These are phyloP conservation scores for Chalciporus pseudorubinellus DNA, from an alignment of 768 basidiomycete genomes.

Conservation along the genomic window DNA sequence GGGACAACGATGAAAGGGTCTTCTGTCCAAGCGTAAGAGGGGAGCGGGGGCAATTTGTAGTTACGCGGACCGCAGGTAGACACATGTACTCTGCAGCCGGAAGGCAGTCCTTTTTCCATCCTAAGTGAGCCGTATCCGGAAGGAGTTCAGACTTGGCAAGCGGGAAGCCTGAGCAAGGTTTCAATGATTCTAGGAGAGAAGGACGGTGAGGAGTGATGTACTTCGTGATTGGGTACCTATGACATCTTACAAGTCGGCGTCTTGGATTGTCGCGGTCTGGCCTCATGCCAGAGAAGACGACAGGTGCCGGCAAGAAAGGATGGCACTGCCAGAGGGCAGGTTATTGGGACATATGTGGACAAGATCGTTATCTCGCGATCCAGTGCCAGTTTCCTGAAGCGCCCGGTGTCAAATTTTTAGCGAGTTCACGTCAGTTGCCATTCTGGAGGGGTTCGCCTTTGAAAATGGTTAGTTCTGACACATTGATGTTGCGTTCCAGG, in stretches of 20 bases:
- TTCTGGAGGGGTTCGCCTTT: constrained; percentile 8
- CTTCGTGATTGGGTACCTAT: constrained; percentile 13
- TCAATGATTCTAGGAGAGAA: constrained; percentile 12
- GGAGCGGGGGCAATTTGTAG: constrained; percentile 26
- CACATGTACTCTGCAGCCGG: constrained; percentile 20
- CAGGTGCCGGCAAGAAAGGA: too few species aligned
- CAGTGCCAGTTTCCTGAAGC: constrained; percentile 12
- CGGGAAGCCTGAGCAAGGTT: constrained; percentile 4
- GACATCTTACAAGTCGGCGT: constrained; percentile 12
- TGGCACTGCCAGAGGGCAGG: background rate
- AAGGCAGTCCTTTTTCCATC: constrained; percentile 24
- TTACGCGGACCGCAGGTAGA: constrained; percentile 31
- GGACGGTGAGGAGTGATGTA: constrained; percentile 14
- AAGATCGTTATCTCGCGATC: constrained; percentile 35
- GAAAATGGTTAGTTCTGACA: constrained; percentile 5
- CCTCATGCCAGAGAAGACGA: constrained; percentile 6
- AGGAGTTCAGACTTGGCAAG: constrained; percentile 13
- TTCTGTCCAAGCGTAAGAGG: constrained; percentile 22
- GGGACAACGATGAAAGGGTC: constrained; percentile 5
- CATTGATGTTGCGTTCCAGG: constrained; percentile 8
- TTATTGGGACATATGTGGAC: background rate
- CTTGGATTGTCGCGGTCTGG: constrained; percentile 22
- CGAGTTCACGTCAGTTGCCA: constrained; percentile 27
- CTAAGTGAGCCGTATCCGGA: constrained; percentile 20
- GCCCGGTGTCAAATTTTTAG: constrained; percentile 15